Base-by-base conservation (phyloP, 192 early-diverging fungal genomes). In the Coemansia sp. region DNA sequence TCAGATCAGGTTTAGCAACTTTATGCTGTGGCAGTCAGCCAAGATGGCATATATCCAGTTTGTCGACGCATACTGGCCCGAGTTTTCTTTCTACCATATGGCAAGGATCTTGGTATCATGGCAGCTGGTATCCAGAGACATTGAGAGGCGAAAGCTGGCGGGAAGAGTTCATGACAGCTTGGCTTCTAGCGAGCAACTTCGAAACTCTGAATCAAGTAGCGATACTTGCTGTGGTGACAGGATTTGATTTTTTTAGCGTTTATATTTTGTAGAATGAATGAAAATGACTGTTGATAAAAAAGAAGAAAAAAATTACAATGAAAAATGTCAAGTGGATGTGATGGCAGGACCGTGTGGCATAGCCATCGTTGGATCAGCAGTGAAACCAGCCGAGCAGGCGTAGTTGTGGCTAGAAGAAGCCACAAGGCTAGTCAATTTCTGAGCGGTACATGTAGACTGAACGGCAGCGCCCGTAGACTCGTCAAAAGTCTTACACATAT, bases 1-100 rank as follows among this genome's bases (percentile, higher is more conserved):
- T n/a, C 95, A 99, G 77, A 90, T 92, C 15, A 85, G 98, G 3
- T 86, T 99, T 57, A 95, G 94, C 73, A 97, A 98, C 78, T 99
- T 94, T 83, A 81, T 97, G 85, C 81, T 99, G 34, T 97, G 94
- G 94, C 95, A 99, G 86, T 70, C 80, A 13, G 73, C 89, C 38
- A 87, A 88, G 44, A 74, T 83, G 53, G 91, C 91, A 36, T 90
- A 92, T 29, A 89, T 97, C 40, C 91, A 95, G 60, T 99, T 98
- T 85, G 87, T 97, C 16, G 85, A 95, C 38, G 90, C 91, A 16
- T 89, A 89, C 52, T 99, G 98, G 98, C 98, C 98, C 9, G 95
- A 98, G 55, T 99, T 99, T 74, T 90, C 91, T 0, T 90, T 98
- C 44, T 92, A 89, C 88, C 83, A 93, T 39, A 90, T 98, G 75